A percentile compares a stretch with the other conserved stretches of the same genome.
phyloP scores from a whole-genome alignment of 176 grass and related monocot species.

The Musa beccarii region DNA sequence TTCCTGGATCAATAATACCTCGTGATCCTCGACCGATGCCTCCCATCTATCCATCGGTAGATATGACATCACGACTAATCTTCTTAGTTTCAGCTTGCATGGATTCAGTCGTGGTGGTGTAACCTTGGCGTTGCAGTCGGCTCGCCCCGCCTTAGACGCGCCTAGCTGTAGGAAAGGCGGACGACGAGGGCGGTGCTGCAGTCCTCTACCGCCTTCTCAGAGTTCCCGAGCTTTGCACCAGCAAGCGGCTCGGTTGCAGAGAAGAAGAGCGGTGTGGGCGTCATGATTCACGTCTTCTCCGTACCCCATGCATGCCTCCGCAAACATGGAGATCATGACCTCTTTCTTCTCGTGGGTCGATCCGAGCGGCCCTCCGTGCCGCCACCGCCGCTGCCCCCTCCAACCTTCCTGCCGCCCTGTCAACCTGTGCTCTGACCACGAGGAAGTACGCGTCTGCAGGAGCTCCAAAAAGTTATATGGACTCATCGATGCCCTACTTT shows the following conservation, averaged over 20 bases:
- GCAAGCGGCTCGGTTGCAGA: constrained; percentile 83
- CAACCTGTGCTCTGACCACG: constrained; percentile 62
- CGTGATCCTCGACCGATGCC: background rate
- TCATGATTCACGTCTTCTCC: constrained; percentile 61
- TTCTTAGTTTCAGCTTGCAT: background rate
- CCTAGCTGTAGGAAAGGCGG: constrained; percentile 72
- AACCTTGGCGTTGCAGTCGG: constrained; percentile 85
- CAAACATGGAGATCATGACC: constrained; percentile 63
- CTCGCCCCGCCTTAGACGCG: constrained; percentile 68
- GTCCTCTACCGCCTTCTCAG: constrained; percentile 86
- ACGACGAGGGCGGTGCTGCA: constrained; percentile 55
- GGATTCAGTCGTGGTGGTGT: background rate
- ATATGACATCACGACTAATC: background rate
- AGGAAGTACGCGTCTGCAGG: constrained; percentile 58
- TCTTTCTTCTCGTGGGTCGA: constrained; percentile 79
- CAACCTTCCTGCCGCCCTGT: constrained; percentile 73
- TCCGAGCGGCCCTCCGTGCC: constrained; percentile 48
- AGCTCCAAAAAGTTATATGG: constrained; percentile 56
- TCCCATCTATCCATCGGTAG: constrained; percentile 8
- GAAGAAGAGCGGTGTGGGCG: constrained; percentile 51
- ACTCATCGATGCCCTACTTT: constrained; percentile 56
- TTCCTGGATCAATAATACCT: background rate
- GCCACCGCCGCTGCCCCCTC: constrained; percentile 58
- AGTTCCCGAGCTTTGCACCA: constrained; percentile 59
- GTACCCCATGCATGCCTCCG: constrained; percentile 69